Percentiles rank a stretch among this genome's conserved stretches.
Conservation (phyloP, 805 yeast species). For the Nakazawaea ambrosiae region DNA sequence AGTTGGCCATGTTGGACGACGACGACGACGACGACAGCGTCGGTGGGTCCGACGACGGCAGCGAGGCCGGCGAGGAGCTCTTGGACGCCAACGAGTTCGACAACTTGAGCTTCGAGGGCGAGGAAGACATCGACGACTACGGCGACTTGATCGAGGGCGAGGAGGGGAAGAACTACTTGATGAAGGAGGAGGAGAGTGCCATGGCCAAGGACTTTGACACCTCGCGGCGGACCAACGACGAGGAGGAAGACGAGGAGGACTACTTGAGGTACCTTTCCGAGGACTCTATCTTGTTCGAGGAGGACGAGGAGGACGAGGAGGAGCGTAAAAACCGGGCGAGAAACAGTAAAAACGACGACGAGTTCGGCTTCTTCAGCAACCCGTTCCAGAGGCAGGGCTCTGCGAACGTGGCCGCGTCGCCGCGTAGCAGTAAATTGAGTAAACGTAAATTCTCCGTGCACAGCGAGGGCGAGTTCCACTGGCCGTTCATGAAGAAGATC, state of each 20-base stretch:
- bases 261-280: constrained; percentile 8
- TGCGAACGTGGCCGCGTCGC: background rate
- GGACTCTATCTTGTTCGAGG: constrained; percentile 8
- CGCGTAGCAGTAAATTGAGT: background rate
- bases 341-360: constrained; percentile 18
- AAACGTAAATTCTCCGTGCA: constrained; percentile 7
- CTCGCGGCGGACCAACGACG: constrained; percentile 26
- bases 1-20: constrained; percentile 28
- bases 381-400: constrained; percentile 1
- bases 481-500: constrained; percentile 11
- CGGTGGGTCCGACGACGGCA: constrained; percentile 5
- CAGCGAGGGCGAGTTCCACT: constrained; percentile 5
- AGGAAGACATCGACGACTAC: constrained; percentile 35
- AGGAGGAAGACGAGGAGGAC: constrained; percentile 18
- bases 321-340: constrained; percentile 15
- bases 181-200: constrained; percentile 36
- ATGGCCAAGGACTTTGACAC: constrained; percentile 32
- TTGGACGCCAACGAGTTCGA: constrained; percentile 11
- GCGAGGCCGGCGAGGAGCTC: constrained; percentile 12
- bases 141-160: constrained; percentile 36
- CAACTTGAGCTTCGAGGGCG: constrained; percentile 35
- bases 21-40: constrained; percentile 24
- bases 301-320: constrained; percentile 9
- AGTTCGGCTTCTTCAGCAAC: constrained; percentile 11
- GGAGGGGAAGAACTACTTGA: constrained; percentile 30